phyloP scores from a whole-genome alignment of 1,284 basidiomycete genomes.

The Puccinia triticina region DNA sequence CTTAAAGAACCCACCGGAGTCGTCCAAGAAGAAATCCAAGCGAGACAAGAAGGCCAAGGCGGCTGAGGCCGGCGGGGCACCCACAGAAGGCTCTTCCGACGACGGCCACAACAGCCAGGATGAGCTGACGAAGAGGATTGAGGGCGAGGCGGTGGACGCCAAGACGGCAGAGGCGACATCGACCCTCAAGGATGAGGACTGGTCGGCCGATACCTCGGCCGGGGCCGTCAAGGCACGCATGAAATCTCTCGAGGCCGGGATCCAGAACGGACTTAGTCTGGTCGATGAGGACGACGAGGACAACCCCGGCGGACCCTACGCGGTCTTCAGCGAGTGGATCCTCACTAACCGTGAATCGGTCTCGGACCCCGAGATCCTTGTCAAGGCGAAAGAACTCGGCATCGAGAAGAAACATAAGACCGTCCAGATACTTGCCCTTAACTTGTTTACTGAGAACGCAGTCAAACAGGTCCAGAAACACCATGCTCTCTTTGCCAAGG shows the following conservation, averaged over 20 bases:
- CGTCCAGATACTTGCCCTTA: constrained; percentile 79
- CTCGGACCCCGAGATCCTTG: constrained; percentile 69
- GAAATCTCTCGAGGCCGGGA: constrained; percentile 72
- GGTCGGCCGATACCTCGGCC: constrained; percentile 86
- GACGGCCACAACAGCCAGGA: constrained; percentile 61
- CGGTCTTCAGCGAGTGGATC: constrained; percentile 81
- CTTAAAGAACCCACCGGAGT: constrained; percentile 88
- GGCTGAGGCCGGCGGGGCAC: constrained; percentile 56
- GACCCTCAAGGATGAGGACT: constrained; percentile 65
- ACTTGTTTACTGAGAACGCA: constrained; percentile 82
- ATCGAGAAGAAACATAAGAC: constrained; percentile 96
- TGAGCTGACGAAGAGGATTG: constrained; percentile 64
- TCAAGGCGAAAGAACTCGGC: constrained; percentile 87
- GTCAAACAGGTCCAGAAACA: constrained; percentile 74
- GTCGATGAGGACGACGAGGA: constrained; percentile 73
- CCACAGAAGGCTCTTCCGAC: constrained; percentile 54
- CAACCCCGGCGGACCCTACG: constrained; percentile 81
- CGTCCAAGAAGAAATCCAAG: constrained; percentile 65
- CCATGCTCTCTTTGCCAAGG: constrained; percentile 77
- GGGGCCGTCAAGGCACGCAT: constrained; percentile 86
- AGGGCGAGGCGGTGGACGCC: constrained; percentile 61
- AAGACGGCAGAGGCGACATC: constrained; percentile 65
- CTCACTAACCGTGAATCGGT: constrained; percentile 72
- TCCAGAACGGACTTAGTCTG: constrained; percentile 66
- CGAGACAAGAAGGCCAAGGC: constrained; percentile 64